Evolutionary conservation across 1,284 basidiomycete species (phyloP), one percentile per base, ranked within the genome.

Genomic region (Rhodotorula sp.): DNA sequence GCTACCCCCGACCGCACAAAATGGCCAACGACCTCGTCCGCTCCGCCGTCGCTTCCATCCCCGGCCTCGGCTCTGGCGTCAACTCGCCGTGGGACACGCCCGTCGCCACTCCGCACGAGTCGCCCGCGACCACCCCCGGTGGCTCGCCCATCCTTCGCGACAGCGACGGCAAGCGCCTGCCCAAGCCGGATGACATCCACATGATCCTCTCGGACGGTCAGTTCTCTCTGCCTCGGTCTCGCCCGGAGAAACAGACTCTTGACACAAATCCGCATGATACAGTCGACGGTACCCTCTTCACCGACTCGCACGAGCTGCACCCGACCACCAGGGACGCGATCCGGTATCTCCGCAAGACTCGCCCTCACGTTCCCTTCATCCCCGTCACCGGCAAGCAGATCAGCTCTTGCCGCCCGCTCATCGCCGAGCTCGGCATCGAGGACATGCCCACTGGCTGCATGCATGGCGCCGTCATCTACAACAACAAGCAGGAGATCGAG

Each of bases 231-330:
- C 18, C 24, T 45, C 44, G 4, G 42, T 29, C 24, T 22, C 18
- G 10, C 6, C 29, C 24, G 30, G 7, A 42, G 42, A 56, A 18
- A 6, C 17, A 15, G 26, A 44, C 3, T 5, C 57, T 64, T 64
- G 62, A 66, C n/a, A 4, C 2, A 1, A 0, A 20, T 10, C 0
- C 3, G 5, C 46, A 5, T 57, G 24, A 42, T n/a, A 24, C 48
- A 70, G 75, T 76, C n/a, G 75, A 76, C 58, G 75, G 75, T n/a
- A 76, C 75, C 45, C 71, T 76, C 54, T 76, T 76, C 69, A 72
- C 70, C 69, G 71, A 76, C 69, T 58, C 68, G 60, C 75, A 76
- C 73, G 75, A 72, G 66, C 68, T 76, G 26, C 75, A 76, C 72
- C 73, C 73, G 30, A 63, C 53, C 20, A 69, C 69, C 17, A 65